Evolutionary conservation across 2,329 filamentous ascomycete genomes (phyloP).

Genomic region (Fusarium nurragi): DNA sequence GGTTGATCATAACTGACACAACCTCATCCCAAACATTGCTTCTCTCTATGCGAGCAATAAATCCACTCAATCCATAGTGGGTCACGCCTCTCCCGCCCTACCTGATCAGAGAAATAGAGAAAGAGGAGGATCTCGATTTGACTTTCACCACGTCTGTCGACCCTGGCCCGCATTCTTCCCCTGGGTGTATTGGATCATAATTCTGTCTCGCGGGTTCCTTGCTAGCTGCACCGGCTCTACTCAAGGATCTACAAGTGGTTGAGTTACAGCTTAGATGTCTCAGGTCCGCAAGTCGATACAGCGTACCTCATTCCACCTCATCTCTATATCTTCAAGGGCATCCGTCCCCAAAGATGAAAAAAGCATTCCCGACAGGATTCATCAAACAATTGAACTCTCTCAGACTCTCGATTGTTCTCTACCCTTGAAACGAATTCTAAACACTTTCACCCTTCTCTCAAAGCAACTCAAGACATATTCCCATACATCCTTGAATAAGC

Average conservation of each 20-base stretch:
- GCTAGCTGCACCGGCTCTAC: slow-evolving; percentile 43
- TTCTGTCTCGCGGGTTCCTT: slow-evolving; percentile 51
- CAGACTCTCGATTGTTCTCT: slow-evolving; percentile 29
- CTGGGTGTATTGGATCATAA: slow-evolving; percentile 38
- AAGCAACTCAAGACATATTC: slow-evolving; percentile 28
- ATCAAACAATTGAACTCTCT: slow-evolving; percentile 24
- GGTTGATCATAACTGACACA: slow-evolving; percentile 34
- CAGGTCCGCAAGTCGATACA: slow-evolving; percentile 46
- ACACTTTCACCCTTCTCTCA: slow-evolving; percentile 28
- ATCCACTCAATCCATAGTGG: slow-evolving; percentile 38
- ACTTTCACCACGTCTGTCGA: slow-evolving; percentile 9
- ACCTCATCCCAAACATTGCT: slow-evolving; percentile 31
- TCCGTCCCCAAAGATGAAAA: slow-evolving; percentile 48
- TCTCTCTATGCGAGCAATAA: slow-evolving; percentile 43
- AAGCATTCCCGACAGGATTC: slow-evolving; percentile 51
- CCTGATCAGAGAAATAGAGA: slow-evolving; percentile 17
- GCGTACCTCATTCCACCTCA: slow-evolving; percentile 51
- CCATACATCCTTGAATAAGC: slow-evolving; percentile 15
- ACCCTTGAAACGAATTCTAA: slow-evolving; percentile 30
- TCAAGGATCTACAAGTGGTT: slow-evolving; percentile 46
- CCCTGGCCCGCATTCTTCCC: slow-evolving; percentile 49
- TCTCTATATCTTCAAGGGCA: slow-evolving; percentile 55
- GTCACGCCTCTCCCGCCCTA: slow-evolving; percentile 44
- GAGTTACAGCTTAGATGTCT: slow-evolving; percentile 52
- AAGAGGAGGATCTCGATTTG: slow-evolving; percentile 42